Evolutionary conservation across 179 eudicot species (phyloP).

Genomic region (Vitellaria paradoxa): DNA sequence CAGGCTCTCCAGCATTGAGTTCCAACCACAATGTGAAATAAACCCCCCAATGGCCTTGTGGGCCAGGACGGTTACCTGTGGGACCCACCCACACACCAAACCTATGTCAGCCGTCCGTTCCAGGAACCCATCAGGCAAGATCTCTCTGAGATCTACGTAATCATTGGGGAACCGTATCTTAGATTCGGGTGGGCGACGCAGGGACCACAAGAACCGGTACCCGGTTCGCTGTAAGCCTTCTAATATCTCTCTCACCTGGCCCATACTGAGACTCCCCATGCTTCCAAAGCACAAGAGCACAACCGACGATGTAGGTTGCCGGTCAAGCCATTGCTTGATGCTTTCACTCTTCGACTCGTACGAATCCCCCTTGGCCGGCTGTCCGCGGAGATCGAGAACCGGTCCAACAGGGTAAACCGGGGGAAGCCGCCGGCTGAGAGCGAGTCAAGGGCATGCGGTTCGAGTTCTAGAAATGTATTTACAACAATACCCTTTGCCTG

Average conservation of each 20-base stretch:
- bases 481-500: not conserved
- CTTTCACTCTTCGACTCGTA: not conserved
- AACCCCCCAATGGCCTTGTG: slow-evolving; percentile 15
- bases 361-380: not conserved
- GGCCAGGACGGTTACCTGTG: slow-evolving; percentile 5
- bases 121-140: slow-evolving; percentile 15
- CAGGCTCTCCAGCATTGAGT: not conserved
- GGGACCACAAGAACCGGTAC: slow-evolving; percentile 15
- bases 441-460: not conserved
- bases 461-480: slow-evolving; percentile 6
- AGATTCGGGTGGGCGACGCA: not conserved
- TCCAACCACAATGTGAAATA: not conserved
- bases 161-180: not conserved
- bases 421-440: not conserved
- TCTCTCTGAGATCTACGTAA: not conserved
- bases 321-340: slow-evolving; percentile 12
- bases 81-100: slow-evolving; percentile 18
- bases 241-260: slow-evolving; percentile 12
- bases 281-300: slow-evolving; percentile 19
- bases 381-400: not conserved
- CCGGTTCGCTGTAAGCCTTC: not conserved
- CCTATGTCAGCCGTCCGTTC: slow-evolving; percentile 8
- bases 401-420: slow-evolving; percentile 11
- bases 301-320: slow-evolving; percentile 4
- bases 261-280: slow-evolving; percentile 6